Conservation (phyloP, 2,329 filamentous ascomycete species). For the Macroventuria anomochaeta region DNA sequence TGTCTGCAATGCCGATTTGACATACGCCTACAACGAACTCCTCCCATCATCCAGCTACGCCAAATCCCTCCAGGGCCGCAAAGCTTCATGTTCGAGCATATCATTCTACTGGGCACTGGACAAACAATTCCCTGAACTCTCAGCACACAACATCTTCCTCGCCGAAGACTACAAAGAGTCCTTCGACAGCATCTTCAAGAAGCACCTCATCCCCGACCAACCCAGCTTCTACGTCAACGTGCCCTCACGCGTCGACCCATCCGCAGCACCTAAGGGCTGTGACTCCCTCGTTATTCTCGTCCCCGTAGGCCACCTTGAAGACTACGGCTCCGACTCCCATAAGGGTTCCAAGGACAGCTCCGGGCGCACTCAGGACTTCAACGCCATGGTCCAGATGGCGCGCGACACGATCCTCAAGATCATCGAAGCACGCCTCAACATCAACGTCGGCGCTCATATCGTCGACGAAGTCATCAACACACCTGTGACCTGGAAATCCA, state of each 20-base stretch:
- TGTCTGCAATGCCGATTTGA: constrained; percentile 74
- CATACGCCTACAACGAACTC: constrained; percentile 76
- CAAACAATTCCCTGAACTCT: constrained; percentile 66
- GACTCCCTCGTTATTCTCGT: constrained; percentile 74
- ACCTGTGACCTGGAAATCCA: constrained; percentile 67
- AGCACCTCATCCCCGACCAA: constrained; percentile 69
- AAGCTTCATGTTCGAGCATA: constrained; percentile 73
- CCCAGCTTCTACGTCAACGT: constrained; percentile 82
- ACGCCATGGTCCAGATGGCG: constrained; percentile 64
- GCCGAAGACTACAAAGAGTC: constrained; percentile 73
- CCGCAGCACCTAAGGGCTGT: constrained; percentile 68
- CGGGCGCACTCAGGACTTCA: constrained; percentile 64
- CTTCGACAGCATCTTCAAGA: constrained; percentile 79
- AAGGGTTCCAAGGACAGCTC: constrained; percentile 50
- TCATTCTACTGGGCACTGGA: constrained; percentile 78
- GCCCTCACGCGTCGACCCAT: constrained; percentile 70
- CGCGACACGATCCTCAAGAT: constrained; percentile 67
- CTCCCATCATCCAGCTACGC: constrained; percentile 61
- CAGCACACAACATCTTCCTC: constrained; percentile 78
- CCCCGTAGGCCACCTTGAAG: constrained; percentile 71
- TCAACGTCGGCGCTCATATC: constrained; percentile 59
- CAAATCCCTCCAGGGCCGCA: constrained; percentile 54
- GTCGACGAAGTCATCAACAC: constrained; percentile 70
- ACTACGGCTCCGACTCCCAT: constrained; percentile 50
- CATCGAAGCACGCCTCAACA: constrained; percentile 66